phyloP scores from a whole-genome alignment of 768 basidiomycete genomes.

The Leccinum longicurvipes region DNA sequence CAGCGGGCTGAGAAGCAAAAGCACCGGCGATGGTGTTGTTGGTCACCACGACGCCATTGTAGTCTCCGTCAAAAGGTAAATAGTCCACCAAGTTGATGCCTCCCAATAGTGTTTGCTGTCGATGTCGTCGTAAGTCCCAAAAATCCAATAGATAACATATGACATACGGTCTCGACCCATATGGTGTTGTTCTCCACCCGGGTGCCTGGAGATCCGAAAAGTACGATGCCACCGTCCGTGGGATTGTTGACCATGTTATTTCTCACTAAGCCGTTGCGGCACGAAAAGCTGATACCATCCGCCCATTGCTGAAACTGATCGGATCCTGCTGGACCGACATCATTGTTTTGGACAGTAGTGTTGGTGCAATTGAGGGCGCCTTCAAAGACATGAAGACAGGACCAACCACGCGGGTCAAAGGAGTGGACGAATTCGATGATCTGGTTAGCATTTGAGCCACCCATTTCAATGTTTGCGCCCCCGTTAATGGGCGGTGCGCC shows the following conservation, averaged over 20 bases:
- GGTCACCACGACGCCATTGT: slow-evolving; percentile 57
- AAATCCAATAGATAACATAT: background rate
- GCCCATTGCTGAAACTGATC: slow-evolving; percentile 73
- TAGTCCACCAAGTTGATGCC: slow-evolving; percentile 81
- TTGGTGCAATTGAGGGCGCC: slow-evolving; percentile 63
- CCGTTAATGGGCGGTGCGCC: slow-evolving; percentile 51
- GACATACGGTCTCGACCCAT: slow-evolving; percentile 60
- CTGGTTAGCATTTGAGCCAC: slow-evolving; percentile 69
- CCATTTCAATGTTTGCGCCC: slow-evolving; percentile 84
- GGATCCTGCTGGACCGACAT: slow-evolving; percentile 75
- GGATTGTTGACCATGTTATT: slow-evolving; percentile 70
- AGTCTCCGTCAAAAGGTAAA: slow-evolving; percentile 64
- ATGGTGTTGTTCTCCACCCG: slow-evolving; percentile 76
- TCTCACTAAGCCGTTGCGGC: slow-evolving; percentile 55
- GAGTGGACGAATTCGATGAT: slow-evolving; percentile 74
- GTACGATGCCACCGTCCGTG: slow-evolving; percentile 77
- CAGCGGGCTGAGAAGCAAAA: slow-evolving; percentile 49
- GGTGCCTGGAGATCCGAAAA: slow-evolving; percentile 74
- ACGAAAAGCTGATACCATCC: slow-evolving; percentile 76
- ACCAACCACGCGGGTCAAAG: slow-evolving; percentile 77
- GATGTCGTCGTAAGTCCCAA: background rate
- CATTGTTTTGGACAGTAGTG: slow-evolving; percentile 71
- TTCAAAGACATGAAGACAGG: slow-evolving; percentile 75
- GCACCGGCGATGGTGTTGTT: slow-evolving; percentile 70
- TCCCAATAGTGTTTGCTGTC: slow-evolving; percentile 64